Percentiles rank a stretch among this genome's conserved stretches.
phyloP scores from a whole-genome alignment of 345 rosid species.

The Laguncularia racemosa region DNA sequence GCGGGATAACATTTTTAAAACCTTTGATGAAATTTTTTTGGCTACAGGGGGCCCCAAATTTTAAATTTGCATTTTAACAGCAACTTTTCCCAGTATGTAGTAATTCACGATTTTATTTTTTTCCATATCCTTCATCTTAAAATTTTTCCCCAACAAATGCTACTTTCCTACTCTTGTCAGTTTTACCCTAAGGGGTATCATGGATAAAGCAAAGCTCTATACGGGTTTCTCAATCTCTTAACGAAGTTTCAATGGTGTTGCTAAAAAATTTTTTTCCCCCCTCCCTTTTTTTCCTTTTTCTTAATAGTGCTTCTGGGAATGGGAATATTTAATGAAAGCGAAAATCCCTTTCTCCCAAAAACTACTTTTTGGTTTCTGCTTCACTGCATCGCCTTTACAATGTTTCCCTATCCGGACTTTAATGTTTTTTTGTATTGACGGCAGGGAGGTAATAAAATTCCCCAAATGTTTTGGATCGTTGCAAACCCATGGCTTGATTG shows the following conservation, averaged over 20 bases:
- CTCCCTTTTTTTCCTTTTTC: constrained; percentile 58
- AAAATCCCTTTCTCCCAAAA: constrained; percentile 10
- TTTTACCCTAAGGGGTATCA: constrained; percentile 64
- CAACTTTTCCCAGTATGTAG: constrained; percentile 70
- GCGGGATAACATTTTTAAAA: constrained; percentile 83
- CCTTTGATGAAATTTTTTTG: constrained; percentile 62
- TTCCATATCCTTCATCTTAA: neutral
- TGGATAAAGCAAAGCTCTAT: constrained; percentile 85
- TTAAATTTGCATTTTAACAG: constrained; percentile 77
- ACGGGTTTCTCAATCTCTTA: constrained; percentile 70
- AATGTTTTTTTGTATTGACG: constrained; percentile 8
- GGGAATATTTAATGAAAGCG: constrained; percentile 64
- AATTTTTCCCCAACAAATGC: constrained; percentile 1
- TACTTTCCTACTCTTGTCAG: constrained; percentile 27
- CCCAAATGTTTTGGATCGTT: constrained; percentile 81
- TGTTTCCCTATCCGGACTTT: neutral
- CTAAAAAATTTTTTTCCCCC: constrained; percentile 81
- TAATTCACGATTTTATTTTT: neutral
- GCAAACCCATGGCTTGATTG: constrained; percentile 78
- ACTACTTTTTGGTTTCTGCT: too few species aligned
- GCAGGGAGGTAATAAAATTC: constrained; percentile 58
- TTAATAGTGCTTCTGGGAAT: constrained; percentile 62
- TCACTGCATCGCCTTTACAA: neutral
- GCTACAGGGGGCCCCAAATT: constrained; percentile 80
- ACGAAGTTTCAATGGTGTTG: constrained; percentile 88